Percentiles rank a stretch among this genome's conserved stretches.
phyloP scores from a whole-genome alignment of 352 stramenopile genomes.

The Globisporangium recalcitrans region DNA sequence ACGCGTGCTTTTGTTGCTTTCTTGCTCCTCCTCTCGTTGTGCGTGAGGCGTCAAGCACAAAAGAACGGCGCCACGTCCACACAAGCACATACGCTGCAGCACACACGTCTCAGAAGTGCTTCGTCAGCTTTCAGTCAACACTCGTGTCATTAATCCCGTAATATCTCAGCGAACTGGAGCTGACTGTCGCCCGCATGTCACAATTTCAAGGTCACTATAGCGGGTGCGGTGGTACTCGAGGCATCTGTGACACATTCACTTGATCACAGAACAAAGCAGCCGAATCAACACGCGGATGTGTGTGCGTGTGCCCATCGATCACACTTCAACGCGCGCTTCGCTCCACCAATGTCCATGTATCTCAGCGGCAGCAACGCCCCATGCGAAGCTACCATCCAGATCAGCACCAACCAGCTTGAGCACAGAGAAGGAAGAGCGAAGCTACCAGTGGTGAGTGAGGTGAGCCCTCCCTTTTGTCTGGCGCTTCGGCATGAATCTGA shows the following conservation, averaged over 20 bases:
- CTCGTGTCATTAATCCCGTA: neutral
- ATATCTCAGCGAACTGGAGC: neutral
- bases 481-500: neutral
- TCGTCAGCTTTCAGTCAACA: neutral
- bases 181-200: neutral
- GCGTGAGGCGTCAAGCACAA: neutral
- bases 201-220: neutral
- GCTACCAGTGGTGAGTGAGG: neutral
- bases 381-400: neutral
- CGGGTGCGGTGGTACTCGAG: neutral
- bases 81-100: neutral
- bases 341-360: neutral
- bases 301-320: neutral
- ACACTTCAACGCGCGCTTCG: neutral
- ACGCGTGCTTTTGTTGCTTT: neutral
- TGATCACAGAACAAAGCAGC: neutral
- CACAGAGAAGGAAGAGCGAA: neutral
- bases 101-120: slow-evolving; percentile 1
- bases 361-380: neutral
- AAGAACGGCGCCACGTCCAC: neutral
- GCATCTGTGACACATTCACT: neutral
- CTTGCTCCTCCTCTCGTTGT: neutral
- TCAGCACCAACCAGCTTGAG: neutral
- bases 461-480: neutral
- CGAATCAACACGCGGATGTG: neutral